Evolutionary conservation across 192 early-diverging fungal genomes (phyloP), one percentile per base, ranked within the genome.

Genomic region (Coemansia sp.): DNA sequence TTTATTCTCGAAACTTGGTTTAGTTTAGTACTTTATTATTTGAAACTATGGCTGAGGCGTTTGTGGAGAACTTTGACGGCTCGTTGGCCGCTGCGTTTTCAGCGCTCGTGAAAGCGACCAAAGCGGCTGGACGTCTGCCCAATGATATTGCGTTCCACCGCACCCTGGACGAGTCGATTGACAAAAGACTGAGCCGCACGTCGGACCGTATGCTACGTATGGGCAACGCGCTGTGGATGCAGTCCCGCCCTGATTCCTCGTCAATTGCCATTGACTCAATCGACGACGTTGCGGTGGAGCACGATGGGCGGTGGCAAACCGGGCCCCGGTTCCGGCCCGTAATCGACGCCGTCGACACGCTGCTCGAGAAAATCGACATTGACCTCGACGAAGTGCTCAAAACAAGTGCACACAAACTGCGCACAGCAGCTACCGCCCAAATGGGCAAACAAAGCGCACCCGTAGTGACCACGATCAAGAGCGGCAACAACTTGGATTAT

Each of bases 291-390:
- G 71, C 75, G 9, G 20, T 51, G 8, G 20, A 20, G n/a, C 24
- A 39, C 10, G 72, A 82, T 20, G 88, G 89, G 39, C 49, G 55
- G n/a, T 90, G 92, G 64, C 88, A 88, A 65, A 70, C 90, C 5
- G 78, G 69, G 9, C 87, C 94, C 19, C 72, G 85, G 18, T 98
- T 86, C 60, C 65, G 74, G 29, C 57, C 69, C 4, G 85, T 88
- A 19, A 83, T 88, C 8, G 93, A 95, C 57, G 83, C 86, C 19
- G 78, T 93, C 4, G 95, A 98, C 61, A 81, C 85, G 59, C 65
- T 95, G 66, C 76, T 94, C 8, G 94, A 97, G 75, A 86, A 85
- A 58, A 89, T 91, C 85, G 93, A 94, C 70, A 76, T 88, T 11
- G 86, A 86, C 18, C 62, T 94, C 37, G 93, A 94, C 70, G 88